Evolutionary conservation across 75 land plant species (phyloP), one percentile per base, ranked within the genome.

Genomic region (Sequoiadendron giganteum): DNA sequence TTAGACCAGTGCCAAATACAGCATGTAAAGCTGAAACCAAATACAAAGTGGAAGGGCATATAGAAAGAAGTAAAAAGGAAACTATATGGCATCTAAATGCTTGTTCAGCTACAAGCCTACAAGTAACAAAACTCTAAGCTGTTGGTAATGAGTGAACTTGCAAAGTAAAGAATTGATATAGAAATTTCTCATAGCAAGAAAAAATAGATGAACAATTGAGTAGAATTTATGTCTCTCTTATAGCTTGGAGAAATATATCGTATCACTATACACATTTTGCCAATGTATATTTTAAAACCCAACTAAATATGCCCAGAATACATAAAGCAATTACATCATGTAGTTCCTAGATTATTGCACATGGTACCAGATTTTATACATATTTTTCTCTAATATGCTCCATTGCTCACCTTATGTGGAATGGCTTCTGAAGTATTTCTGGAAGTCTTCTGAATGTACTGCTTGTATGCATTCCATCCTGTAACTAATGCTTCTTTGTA

Each of bases 401-500:
- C 9, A 79, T 8, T 39, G 28, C 49, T 82, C 30, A 82, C 84
- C 48, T 45, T 82, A 28, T 45, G 45, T 39, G 84, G 84, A 82
- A 45, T 82, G 30, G 49, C 49, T 82, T 82, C 30, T 10, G 49
- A 43, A 45, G 52, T 81, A 42, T 81, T 81, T 81, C 49, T 81
- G 48, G 45, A 81, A 45, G 30, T 81, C 48, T 45, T 81, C 84
- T 88, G 54, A 49, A 88, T 84, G 55, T 84, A 49, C 14, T 56
- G 48, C 48, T 43, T 85, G 68, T 87, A 89, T 6, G 87, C 93
- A 83, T 81, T 87, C 88, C 90, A 88, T 39, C 89, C 93, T 28
- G 58, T 61, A 40, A 83, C 55, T 45, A 92, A 91, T 58, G 93
- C 93, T 65, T 91, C 91, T 88, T 86, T 88, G 87, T 91, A 92